phyloP scores from a whole-genome alignment of 768 basidiomycete species.

The Pulveroboletus sp. region DNA sequence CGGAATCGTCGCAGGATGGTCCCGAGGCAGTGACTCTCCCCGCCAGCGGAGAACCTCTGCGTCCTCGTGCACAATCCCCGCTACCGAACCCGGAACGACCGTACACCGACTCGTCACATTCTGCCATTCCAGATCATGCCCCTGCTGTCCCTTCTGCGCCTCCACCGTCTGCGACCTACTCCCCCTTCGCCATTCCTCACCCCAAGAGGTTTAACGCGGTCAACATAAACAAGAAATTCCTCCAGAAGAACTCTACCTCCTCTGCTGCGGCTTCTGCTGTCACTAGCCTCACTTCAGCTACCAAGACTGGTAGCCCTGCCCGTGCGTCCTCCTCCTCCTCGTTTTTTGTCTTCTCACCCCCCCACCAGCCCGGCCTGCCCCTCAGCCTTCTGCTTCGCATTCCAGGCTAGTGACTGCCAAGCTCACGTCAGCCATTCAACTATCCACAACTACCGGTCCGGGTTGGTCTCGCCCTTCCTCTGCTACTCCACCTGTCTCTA shows the following conservation, averaged over 20 bases:
- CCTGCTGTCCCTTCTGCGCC: constrained; percentile 8
- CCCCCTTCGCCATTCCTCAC: constrained; percentile 39
- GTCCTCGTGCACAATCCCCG: constrained; percentile 17
- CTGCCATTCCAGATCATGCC: constrained; percentile 16
- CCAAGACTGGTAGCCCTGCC: constrained; percentile 48
- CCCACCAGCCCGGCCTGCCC: constrained; percentile 51
- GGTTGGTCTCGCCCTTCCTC: constrained; percentile 82
- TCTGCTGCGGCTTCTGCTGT: constrained; percentile 44
- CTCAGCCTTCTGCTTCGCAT: constrained; percentile 54
- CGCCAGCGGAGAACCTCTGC: constrained; percentile 5
- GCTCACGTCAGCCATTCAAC: constrained; percentile 62
- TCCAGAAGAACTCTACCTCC: constrained; percentile 78
- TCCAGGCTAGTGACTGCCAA: constrained; percentile 85
- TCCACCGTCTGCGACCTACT: constrained; percentile 4
- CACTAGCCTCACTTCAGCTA: constrained; percentile 35
- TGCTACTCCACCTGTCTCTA: constrained; percentile 55
- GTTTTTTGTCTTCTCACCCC: constrained; percentile 6
- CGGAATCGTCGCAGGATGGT: constrained; percentile 36
- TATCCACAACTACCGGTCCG: constrained; percentile 52
- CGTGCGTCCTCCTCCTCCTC: constrained; percentile 39
- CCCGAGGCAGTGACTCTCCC: constrained; percentile 5
- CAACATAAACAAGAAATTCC: constrained; percentile 95
- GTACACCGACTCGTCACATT: constrained; percentile 5
- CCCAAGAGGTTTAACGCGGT: constrained; percentile 85
- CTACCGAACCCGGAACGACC: constrained; percentile 8